Evolutionary conservation across 768 basidiomycete species (phyloP), one percentile per base, ranked within the genome.

Genomic region (Kwoniella dendrophila): DNA sequence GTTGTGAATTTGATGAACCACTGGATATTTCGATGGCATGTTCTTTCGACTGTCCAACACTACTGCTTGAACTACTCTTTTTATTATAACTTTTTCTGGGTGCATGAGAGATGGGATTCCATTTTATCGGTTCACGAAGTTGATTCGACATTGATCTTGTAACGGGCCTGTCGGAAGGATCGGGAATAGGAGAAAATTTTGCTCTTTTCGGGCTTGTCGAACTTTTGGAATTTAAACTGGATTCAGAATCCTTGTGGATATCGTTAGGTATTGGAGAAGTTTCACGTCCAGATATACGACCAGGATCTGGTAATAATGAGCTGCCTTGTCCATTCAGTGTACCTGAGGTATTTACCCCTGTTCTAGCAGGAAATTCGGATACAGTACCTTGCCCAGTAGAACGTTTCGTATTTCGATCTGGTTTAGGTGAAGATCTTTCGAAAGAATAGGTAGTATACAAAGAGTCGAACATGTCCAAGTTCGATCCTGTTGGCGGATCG

Each of bases 91-190:
- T 32, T 4, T 1, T 49, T 4, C 16, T 32, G 47, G 47, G 47
- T 27, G 12, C 26, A 29, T 51, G 49, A 14, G 49, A 33, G 14
- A 14, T 14, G 11, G 49, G 49, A 33, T 11, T 33, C 49, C 49
- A 51, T 51, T 33, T 32, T 18, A 33, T 51, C 6, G 32, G 49
- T 20, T 51, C 18, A 2, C 30, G 10, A 2, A 11, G 24, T 2
- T n/a, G 27, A 18, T 38, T 59, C 14, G 58, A 59, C 58, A 59
- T 59, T 5, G 36, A 30, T 36, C 58, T 14, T 14, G 58, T 59
- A 26, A 50, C 29, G 16, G 58, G 58, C n/a, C 58, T 34, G n/a
- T 59, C 58, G 1, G 47, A 30, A 12, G 58, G 58, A 40, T 51
- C 49, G 12, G 20, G 6, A 2, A 34, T 3, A 8, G 49, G 41